phyloP scores from a whole-genome alignment of 768 basidiomycete genomes.

The Lactarius sp. region DNA sequence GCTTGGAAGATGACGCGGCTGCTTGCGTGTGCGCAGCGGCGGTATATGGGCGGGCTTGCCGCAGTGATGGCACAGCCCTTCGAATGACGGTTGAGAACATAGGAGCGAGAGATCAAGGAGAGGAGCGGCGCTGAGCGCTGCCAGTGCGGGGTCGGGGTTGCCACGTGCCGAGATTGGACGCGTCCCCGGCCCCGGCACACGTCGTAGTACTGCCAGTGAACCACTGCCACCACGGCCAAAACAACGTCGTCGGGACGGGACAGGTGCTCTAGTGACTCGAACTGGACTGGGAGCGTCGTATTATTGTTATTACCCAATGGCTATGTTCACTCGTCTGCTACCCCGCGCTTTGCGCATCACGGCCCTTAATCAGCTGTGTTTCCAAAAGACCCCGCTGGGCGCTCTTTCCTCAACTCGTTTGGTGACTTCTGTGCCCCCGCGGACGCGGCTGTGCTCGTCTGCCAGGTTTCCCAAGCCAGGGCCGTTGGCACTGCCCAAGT shows the following conservation, averaged over 20 bases:
- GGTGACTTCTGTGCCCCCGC: not conserved
- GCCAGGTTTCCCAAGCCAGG: constrained; percentile 2
- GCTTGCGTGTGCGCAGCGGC: constrained; percentile 19
- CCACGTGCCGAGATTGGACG: constrained; percentile 1
- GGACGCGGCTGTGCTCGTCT: not conserved
- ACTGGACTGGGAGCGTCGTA: too few relatives aligned
- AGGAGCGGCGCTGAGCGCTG: not conserved
- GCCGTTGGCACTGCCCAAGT: constrained; percentile 11
- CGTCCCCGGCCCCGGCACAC: too few relatives aligned
- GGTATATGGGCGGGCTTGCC: constrained; percentile 24
- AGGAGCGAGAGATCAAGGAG: not conserved
- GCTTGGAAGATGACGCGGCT: constrained; percentile 22
- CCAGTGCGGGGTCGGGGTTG: not conserved
- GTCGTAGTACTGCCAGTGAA: too few relatives aligned
- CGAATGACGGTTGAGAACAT: constrained; percentile 30
- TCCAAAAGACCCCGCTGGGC: not conserved
- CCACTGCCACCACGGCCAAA: too few relatives aligned
- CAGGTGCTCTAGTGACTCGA: too few relatives aligned
- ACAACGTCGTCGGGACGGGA: too few relatives aligned
- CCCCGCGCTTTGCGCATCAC: not conserved
- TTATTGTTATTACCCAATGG: not conserved
- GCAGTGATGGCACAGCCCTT: constrained; percentile 24
- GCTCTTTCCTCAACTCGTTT: not conserved
- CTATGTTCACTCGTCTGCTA: not conserved
- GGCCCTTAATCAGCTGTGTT: not conserved